Conservation (phyloP, 2,329 filamentous ascomycete genomes). For the Trichoderma cornu-damae region DNA sequence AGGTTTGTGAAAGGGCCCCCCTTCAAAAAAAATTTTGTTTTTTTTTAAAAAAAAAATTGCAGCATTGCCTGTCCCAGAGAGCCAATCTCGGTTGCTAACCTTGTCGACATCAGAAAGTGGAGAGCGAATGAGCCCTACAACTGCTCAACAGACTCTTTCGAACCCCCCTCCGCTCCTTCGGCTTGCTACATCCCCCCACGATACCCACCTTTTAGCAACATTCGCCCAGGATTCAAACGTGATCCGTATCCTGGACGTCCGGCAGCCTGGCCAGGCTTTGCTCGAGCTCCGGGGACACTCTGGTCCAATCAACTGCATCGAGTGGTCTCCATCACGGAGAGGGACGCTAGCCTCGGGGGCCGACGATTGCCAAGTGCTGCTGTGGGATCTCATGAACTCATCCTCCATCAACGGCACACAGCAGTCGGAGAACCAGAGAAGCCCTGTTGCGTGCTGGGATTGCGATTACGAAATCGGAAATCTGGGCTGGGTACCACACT, state of each 20-base stretch:
- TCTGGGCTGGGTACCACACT: constrained; percentile 74
- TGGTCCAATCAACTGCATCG: constrained; percentile 82
- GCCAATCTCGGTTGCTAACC: constrained; percentile 21
- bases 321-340: constrained; percentile 86
- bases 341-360: constrained; percentile 87
- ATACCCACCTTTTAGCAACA: constrained; percentile 92
- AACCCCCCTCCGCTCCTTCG: constrained; percentile 73
- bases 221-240: constrained; percentile 90
- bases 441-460: constrained; percentile 71
- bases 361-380: constrained; percentile 84
- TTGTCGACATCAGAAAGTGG: constrained; percentile 41
- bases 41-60: not conserved
- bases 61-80: not conserved
- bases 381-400: constrained; percentile 79
- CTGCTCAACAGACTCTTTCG: constrained; percentile 70
- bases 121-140: constrained; percentile 65
- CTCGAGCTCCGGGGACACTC: constrained; percentile 88
- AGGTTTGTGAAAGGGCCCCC: constrained; percentile 50
- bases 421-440: constrained; percentile 54
- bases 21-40: not conserved
- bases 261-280: constrained; percentile 90
- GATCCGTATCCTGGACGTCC: constrained; percentile 91
- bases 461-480: constrained; percentile 86
- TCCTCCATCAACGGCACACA: constrained; percentile 46
- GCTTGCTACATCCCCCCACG: constrained; percentile 86